Evolutionary conservation across 805 yeast species (phyloP), one percentile per base, ranked within the genome.

Genomic region (Pichia nakasei): DNA sequence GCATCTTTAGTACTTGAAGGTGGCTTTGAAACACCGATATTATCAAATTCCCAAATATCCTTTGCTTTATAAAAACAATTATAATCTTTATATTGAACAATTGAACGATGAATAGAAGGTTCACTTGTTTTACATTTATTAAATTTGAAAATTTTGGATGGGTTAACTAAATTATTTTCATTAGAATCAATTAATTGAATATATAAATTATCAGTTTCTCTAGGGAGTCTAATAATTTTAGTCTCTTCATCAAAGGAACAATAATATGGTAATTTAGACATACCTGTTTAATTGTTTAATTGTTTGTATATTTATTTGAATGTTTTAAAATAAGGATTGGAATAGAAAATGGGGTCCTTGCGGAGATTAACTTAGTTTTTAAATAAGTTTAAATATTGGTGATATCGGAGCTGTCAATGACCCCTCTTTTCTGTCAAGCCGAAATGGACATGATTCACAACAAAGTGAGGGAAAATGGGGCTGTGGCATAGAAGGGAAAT

Each of bases 41-140:
- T 84, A 49, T 84, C 89, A 52, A 84, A 84, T 49, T 76, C 84
- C 93, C 93, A 84, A 42, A 80, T 77, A 53, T 82, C 85, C 2
- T 62, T 54, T 2, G 81, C 64, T 24, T 64, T 53, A 36, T 69
- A 65, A 53, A 77, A 58, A 17, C n/a, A 13, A 34, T 35, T 38
- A 11, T 13, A 20, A 26, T 35, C 13, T 19, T 33, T 6, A 33
- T 22, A 20, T n/a, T 22, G 15, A 33, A 27, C 21, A 5, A 20
- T 18, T 15, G 22, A 5, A 12, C 36, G 20, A n/a, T 17, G 26
- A 17, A 21, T 19, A 8, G 39, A 34, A 15, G 31, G 22, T 31
- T 46, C 43, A 26, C 20, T 15, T n/a, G 44, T 37, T 31, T 36
- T 44, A 21, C 44, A 35, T 18, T 40, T 22, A 22, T 12, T n/a